Evolutionary conservation across 176 grass and related monocot genomes (phyloP).

Genomic region (Musa itinerans): DNA sequence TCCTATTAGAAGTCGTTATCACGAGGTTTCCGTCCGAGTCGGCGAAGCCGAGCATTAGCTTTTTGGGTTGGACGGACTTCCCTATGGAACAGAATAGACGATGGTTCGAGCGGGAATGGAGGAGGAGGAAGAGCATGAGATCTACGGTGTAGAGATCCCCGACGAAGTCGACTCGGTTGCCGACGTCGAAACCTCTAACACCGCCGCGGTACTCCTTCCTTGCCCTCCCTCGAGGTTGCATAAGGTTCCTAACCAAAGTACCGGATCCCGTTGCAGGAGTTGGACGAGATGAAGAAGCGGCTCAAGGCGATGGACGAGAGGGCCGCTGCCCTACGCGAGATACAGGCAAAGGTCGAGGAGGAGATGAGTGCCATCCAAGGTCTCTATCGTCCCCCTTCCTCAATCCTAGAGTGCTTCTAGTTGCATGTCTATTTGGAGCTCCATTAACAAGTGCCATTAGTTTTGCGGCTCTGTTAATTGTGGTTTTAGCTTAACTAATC

Average conservation of each 20-base stretch:
- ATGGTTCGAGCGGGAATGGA: too few relatives aligned
- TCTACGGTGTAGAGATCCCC: slow-evolving; percentile 65
- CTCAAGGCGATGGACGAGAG: slow-evolving; percentile 78
- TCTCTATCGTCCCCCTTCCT: not conserved
- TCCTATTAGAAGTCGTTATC: too few relatives aligned
- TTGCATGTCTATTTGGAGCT: too few relatives aligned
- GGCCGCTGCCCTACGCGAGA: slow-evolving; percentile 56
- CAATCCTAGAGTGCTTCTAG: too few relatives aligned
- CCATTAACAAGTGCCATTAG: too few relatives aligned
- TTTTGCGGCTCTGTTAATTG: too few relatives aligned
- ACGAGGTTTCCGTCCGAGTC: too few relatives aligned
- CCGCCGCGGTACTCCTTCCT: slow-evolving; percentile 26
- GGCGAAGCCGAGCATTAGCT: too few relatives aligned
- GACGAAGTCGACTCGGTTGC: slow-evolving; percentile 33
- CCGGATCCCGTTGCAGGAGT: slow-evolving; percentile 34
- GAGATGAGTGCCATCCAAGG: slow-evolving; percentile 39
- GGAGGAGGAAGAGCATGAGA: slow-evolving; percentile 76
- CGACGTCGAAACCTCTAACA: slow-evolving; percentile 40
- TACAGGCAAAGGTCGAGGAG: slow-evolving; percentile 72
- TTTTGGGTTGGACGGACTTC: too few relatives aligned
- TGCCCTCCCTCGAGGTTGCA: slow-evolving; percentile 20
- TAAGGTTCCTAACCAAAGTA: not conserved
- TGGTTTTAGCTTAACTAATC: too few relatives aligned
- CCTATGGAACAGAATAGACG: too few relatives aligned
- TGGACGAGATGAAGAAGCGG: slow-evolving; percentile 63